These are phyloP conservation scores for Boletus reticulatus DNA, from an alignment of 768 basidiomycete species.

Conservation along the genomic window DNA sequence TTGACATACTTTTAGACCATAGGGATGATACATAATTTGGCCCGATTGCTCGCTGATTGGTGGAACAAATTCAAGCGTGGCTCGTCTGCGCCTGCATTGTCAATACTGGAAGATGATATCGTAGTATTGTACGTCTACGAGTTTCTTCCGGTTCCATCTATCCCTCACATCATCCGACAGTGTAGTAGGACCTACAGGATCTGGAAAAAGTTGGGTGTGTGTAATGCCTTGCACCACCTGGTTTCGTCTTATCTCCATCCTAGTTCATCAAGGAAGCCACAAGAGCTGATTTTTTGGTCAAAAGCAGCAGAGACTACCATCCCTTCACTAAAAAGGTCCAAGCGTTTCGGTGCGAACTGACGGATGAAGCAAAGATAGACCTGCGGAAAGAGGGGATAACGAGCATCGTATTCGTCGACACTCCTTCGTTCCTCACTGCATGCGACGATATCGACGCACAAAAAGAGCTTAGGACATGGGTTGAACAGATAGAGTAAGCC, in stretches of 20 bases:
- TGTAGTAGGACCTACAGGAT: conserved; percentile 17
- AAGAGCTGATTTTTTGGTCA: neutral
- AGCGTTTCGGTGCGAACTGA: conserved; percentile 14
- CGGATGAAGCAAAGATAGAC: conserved; percentile 2
- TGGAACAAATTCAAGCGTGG: conserved; percentile 15
- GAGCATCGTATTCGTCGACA: conserved; percentile 20
- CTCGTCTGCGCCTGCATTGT: neutral
- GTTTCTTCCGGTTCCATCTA: neutral
- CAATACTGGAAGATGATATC: conserved; percentile 15
- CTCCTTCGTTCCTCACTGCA: conserved; percentile 20
- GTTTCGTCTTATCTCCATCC: neutral
- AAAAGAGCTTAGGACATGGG: conserved; percentile 3
- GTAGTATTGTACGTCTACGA: conserved; percentile 18
- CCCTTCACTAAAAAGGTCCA: conserved; percentile 7
- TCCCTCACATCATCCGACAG: neutral
- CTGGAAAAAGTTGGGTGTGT: conserved; percentile 22
- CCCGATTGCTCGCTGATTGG: neutral
- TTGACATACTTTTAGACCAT: neutral
- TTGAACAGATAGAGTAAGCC: neutral
- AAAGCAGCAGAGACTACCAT: neutral
- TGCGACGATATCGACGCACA: conserved; percentile 1
- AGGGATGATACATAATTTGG: neutral
- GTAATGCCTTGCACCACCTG: too few species aligned
- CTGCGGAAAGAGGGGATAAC: neutral
- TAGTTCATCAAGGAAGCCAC: conserved; percentile 18